Conservation (phyloP, 768 basidiomycete species). For the Boletellus emodensis region DNA sequence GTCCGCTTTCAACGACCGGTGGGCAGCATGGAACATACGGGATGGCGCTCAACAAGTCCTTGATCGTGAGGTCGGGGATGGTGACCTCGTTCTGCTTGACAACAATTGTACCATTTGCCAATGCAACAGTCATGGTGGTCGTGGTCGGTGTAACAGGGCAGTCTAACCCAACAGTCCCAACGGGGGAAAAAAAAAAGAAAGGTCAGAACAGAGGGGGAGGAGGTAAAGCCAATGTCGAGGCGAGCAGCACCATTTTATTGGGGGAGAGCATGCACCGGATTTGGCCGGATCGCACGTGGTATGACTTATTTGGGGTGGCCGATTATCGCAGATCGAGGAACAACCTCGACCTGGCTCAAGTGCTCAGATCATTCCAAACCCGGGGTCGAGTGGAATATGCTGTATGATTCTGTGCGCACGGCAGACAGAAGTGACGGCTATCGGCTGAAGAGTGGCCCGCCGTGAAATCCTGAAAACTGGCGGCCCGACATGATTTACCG, state of each 20-base stretch:
- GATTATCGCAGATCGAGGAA: background rate
- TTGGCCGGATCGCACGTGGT: constrained; percentile 28
- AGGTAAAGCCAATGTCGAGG: background rate
- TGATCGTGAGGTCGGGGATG: constrained; percentile 84
- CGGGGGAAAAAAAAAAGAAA: constrained; percentile 1
- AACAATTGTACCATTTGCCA: constrained; percentile 21
- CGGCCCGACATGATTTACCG: too few species aligned
- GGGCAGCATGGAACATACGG: constrained; percentile 52
- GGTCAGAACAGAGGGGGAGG: background rate
- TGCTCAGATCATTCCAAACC: too few species aligned
- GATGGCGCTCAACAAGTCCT: constrained; percentile 79
- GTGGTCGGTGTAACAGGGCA: constrained; percentile 6
- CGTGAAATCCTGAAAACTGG: too few species aligned
- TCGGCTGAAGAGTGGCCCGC: too few species aligned
- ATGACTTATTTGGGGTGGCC: background rate
- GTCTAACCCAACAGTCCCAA: constrained; percentile 6
- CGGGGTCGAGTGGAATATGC: too few species aligned
- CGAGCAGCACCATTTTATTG: constrained; percentile 25
- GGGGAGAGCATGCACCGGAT: constrained; percentile 20
- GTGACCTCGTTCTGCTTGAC: constrained; percentile 56
- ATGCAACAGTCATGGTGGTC: constrained; percentile 18
- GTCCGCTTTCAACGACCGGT: background rate
- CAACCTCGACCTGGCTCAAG: too few species aligned
- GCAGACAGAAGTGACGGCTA: too few species aligned
- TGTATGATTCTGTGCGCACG: too few species aligned